Base-by-base conservation (phyloP, 306 rosid species). In the Arachis hypogaea region DNA sequence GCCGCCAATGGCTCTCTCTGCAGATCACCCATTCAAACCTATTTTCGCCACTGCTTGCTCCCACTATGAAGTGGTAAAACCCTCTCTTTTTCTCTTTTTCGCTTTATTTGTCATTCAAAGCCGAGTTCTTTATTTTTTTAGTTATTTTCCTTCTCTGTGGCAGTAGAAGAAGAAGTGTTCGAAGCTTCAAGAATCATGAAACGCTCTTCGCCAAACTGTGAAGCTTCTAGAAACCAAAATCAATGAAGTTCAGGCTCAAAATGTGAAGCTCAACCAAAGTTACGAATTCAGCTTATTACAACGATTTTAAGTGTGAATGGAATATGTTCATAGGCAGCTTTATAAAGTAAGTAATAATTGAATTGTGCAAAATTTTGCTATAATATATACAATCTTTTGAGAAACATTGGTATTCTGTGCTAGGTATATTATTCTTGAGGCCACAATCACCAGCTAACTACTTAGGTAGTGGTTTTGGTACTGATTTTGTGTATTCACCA, bases 91-190 rank as follows among this genome's bases (percentile, higher is more conserved):
- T 16, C 16, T 16, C 16, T 16, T 16, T 16, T 16, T 16, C 16
- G 16, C 16, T 16, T 16, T 16, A 16, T 16, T 16, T 16, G 16
- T 16, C 16, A 16, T 16, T 16, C 16, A 16, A 16, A 16, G 16
- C 16, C 16, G 16, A 16, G 16, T 16, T 16, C 16, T 16, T 16
- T 16, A 30, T 4, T 2, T 38, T 58, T 22, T 29, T 3, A 6
- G 4, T 51, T 60, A 6, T 7, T 63, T 63, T 41, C 16, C 16
- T 16, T 9, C 16, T 59, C 54, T 50, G 55, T 50, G 55, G 40
- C 90, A 93, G 98, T 89, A 83, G 92, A 84, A 80, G 69, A 73
- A 72, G 79, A 86, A 86, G 82, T 88, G 22, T 63, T 63, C 46
- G 11, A 88, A 78, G 72, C 69, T 63, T 1, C 83, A 71, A 66